Conservation (phyloP, 768 basidiomycete species). For the Boletellus emodensis region DNA sequence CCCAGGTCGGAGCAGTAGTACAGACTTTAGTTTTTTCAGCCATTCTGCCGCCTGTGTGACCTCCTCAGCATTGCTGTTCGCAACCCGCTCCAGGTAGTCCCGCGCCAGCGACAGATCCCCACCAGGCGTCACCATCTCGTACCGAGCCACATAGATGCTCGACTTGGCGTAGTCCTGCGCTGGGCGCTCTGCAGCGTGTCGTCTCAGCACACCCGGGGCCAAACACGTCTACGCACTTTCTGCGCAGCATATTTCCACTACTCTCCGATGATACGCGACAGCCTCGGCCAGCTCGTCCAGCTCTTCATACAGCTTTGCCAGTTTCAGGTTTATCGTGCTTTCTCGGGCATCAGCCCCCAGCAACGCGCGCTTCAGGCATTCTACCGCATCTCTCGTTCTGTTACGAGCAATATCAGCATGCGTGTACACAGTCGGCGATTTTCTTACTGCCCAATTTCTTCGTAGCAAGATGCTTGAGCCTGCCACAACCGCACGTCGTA, state of each 20-base stretch:
- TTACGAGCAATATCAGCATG: slow-evolving; percentile 6
- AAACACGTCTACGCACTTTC: slow-evolving; percentile 40
- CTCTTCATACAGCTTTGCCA: slow-evolving; percentile 67
- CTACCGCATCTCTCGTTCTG: slow-evolving; percentile 84
- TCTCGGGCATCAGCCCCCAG: slow-evolving; percentile 76
- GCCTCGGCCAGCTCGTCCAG: slow-evolving; percentile 67
- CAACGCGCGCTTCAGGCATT: slow-evolving; percentile 88
- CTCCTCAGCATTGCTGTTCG: slow-evolving; percentile 78
- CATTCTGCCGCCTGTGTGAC: slow-evolving; percentile 69
- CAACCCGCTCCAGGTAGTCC: slow-evolving; percentile 69
- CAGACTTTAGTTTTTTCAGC: slow-evolving; percentile 52
- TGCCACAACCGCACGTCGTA: slow-evolving; percentile 97
- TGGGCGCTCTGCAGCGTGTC: slow-evolving; percentile 44
- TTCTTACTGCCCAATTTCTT: slow-evolving; percentile 78
- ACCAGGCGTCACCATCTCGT: slow-evolving; percentile 59
- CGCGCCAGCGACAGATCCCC: slow-evolving; percentile 69
- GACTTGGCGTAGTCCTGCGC: slow-evolving; percentile 80
- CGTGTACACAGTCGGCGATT: not conserved
- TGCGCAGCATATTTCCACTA: slow-evolving; percentile 58
- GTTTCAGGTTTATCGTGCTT: slow-evolving; percentile 64
- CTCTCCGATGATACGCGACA: slow-evolving; percentile 74
- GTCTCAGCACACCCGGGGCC: slow-evolving; percentile 12
- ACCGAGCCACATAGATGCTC: slow-evolving; percentile 79
- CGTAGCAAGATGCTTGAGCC: slow-evolving; percentile 90
- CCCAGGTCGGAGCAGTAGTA: slow-evolving; percentile 22